Conservation (phyloP, 352 stramenopile genomes). For the Thalassiosira tumida region DNA sequence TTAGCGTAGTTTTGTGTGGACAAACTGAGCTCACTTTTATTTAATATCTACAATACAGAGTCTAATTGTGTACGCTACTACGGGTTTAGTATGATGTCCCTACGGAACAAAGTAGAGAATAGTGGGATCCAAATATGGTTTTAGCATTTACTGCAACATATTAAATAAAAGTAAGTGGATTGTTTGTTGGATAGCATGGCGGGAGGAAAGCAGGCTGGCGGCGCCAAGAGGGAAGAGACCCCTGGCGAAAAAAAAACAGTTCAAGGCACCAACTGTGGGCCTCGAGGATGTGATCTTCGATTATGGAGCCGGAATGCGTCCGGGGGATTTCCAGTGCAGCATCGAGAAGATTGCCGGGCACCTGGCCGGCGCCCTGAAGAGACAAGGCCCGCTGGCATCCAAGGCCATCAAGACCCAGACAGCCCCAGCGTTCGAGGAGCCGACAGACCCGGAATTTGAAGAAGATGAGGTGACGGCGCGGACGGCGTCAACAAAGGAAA, state of each 20-base stretch:
- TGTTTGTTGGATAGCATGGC: neutral
- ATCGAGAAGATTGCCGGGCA: neutral
- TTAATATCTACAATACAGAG: neutral
- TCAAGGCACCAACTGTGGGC: neutral
- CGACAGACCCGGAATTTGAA: too few species aligned
- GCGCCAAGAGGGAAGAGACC: neutral
- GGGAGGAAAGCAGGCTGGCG: neutral
- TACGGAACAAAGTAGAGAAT: neutral
- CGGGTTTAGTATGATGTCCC: neutral
- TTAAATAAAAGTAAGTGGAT: neutral
- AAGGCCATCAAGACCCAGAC: neutral
- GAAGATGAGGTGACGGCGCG: neutral
- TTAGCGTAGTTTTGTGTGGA: too few species aligned
- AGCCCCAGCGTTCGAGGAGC: neutral
- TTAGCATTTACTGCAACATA: neutral
- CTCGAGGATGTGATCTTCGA: neutral
- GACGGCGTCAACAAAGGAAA: neutral
- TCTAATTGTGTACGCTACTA: neutral
- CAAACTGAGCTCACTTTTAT: conserved; percentile 42
- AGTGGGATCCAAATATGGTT: too few species aligned
- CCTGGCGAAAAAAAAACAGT: neutral
- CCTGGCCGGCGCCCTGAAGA: neutral
- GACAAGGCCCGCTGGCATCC: neutral
- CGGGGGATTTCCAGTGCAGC: neutral
- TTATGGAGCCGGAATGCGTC: neutral